Evolutionary conservation across 371 early-diverging fungal species (phyloP).

Genomic region (Rhizomucor miehei): DNA sequence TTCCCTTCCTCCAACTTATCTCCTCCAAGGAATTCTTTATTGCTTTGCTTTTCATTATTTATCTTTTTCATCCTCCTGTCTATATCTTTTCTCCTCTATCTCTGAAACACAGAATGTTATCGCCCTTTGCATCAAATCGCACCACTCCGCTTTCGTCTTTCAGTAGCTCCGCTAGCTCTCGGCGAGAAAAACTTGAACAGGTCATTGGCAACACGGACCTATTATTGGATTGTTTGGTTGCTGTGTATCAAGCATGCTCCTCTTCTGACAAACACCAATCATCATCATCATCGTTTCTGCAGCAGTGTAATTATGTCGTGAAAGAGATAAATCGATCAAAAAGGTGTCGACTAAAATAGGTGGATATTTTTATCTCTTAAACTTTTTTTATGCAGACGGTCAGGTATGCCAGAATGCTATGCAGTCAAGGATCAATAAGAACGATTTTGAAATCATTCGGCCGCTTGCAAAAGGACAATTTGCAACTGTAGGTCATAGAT

Average conservation of each 20-base stretch:
- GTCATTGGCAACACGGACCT: conserved; percentile 8
- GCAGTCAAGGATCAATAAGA: conserved; percentile 63
- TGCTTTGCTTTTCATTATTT: background rate
- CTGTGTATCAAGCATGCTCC: conserved; percentile 11
- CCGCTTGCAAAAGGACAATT: conserved; percentile 91
- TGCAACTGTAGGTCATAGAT: conserved; percentile 77
- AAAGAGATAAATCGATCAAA: background rate
- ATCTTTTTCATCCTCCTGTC: background rate
- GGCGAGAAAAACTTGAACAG: conserved; percentile 2
- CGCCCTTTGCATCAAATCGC: background rate
- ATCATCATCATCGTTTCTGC: conserved; percentile 2
- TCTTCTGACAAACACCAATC: background rate
- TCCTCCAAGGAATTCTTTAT: too few relatives aligned
- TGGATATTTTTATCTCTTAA: too few relatives aligned
- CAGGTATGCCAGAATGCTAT: conserved; percentile 54
- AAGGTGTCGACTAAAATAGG: too few relatives aligned
- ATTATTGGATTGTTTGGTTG: conserved; percentile 16
- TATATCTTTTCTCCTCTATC: conserved; percentile 4
- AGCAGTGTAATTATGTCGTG: conserved; percentile 8
- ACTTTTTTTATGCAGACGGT: conserved; percentile 55
- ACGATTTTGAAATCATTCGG: conserved; percentile 86
- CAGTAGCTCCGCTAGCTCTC: conserved; percentile 6
- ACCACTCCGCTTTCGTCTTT: conserved; percentile 5
- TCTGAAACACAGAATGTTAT: background rate
- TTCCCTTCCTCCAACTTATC: too few relatives aligned